phyloP scores from a whole-genome alignment of 2,329 filamentous ascomycete genomes.

The Colletotrichum gloeosporioides region DNA sequence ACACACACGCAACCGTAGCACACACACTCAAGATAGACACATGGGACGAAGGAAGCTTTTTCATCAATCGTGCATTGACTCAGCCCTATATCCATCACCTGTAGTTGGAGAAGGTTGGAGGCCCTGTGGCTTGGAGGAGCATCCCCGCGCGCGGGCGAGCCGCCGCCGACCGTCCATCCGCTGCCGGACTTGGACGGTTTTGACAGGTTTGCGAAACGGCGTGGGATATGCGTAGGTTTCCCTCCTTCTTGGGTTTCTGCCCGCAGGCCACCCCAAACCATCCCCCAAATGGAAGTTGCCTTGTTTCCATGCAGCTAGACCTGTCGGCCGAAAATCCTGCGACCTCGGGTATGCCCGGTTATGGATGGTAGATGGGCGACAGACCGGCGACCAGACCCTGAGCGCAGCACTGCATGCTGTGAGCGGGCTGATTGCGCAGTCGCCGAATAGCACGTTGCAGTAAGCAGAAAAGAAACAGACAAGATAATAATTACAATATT shows the following conservation, averaged over 20 bases:
- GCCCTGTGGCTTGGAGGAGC: neutral
- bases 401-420: neutral
- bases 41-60: conserved; percentile 9
- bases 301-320: neutral
- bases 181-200: neutral
- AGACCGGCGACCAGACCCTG: neutral
- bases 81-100: conserved; percentile 7
- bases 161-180: neutral
- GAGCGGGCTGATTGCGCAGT: neutral
- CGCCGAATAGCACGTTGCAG: neutral
- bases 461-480: neutral
- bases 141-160: neutral
- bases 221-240: neutral
- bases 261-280: neutral
- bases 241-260: neutral
- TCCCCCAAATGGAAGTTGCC: neutral
- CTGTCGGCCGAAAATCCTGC: conserved; percentile 8
- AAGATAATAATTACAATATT: neutral
- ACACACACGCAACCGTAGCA: neutral
- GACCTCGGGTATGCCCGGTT: neutral
- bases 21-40: neutral
- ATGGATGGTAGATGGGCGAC: neutral
- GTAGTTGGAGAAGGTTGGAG: neutral
- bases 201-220: neutral
- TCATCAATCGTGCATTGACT: neutral